Conservation (phyloP, 2,329 filamentous ascomycete species). For the Clonostachys rosea region DNA sequence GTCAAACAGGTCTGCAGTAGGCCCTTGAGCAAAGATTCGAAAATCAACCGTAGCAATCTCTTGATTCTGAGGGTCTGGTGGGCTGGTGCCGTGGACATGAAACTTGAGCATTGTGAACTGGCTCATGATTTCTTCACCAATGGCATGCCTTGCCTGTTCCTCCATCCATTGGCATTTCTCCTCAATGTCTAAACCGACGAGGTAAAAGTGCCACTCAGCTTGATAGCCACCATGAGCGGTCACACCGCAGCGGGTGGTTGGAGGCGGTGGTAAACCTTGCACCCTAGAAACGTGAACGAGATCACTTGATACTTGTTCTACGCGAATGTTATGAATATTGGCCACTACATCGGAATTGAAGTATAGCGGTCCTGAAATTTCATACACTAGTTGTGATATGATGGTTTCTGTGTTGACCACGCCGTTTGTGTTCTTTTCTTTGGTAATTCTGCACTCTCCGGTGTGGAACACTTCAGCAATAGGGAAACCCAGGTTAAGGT, state of each 20-base stretch:
- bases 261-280: constrained; percentile 1
- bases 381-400: constrained; percentile 25
- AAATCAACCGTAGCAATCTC: constrained; percentile 38
- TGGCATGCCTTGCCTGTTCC: constrained; percentile 20
- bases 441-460: constrained; percentile 22
- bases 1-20: constrained; percentile 19
- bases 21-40: constrained; percentile 35
- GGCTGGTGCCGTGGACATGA: constrained; percentile 3
- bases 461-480: constrained; percentile 42
- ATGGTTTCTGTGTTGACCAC: constrained; percentile 15
- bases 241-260: constrained; percentile 1
- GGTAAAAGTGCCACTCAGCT: neutral
- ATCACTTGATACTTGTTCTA: constrained; percentile 1
- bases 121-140: constrained; percentile 20
- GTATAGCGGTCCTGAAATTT: constrained; percentile 25
- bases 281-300: neutral
- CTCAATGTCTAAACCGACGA: neutral
- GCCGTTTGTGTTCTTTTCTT: constrained; percentile 12
- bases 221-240: constrained; percentile 2
- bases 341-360: constrained; percentile 3
- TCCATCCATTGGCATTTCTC: constrained; percentile 20
- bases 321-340: neutral
- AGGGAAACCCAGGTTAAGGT: constrained; percentile 34
- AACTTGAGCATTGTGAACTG: constrained; percentile 19
- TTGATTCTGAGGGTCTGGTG: constrained; percentile 27